A percentile compares a stretch with the other conserved stretches of the same genome.
Conservation (phyloP, 2,329 filamentous ascomycete genomes). For the Alternaria burnsii region DNA sequence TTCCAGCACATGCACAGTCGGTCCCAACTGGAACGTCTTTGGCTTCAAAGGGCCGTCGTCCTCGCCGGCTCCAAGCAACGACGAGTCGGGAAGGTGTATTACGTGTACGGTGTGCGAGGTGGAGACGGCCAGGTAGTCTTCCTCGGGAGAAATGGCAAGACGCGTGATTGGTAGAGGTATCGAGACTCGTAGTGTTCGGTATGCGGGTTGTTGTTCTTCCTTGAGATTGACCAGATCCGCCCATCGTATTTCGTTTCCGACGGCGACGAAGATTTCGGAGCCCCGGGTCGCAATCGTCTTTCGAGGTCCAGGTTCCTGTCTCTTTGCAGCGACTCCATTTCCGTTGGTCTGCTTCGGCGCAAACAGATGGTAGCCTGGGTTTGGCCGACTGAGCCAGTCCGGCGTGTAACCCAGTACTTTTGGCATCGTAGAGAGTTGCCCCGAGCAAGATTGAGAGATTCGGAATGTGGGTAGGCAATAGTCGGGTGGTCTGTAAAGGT, state of each 20-base stretch:
- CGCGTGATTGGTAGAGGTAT: conserved; percentile 85
- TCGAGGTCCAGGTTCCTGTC: conserved; percentile 52
- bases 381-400: conserved; percentile 81
- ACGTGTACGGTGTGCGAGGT: conserved; percentile 90
- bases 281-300: conserved; percentile 80
- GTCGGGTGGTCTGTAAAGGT: conserved; percentile 5
- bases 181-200: conserved; percentile 71
- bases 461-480: conserved; percentile 11
- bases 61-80: conserved; percentile 73
- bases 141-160: conserved; percentile 82
- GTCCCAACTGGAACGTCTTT: conserved; percentile 90
- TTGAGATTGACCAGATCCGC: conserved; percentile 83
- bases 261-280: conserved; percentile 87
- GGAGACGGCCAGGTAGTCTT: conserved; percentile 82
- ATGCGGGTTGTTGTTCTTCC: conserved; percentile 54
- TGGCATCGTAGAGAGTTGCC: conserved; percentile 68
- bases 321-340: conserved; percentile 37
- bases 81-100: conserved; percentile 81
- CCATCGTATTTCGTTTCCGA: conserved; percentile 92
- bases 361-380: conserved; percentile 82
- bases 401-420: conserved; percentile 87
- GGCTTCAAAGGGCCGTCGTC: conserved; percentile 74
- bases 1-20: conserved; percentile 88
- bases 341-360: conserved; percentile 56
- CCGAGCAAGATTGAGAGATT: not conserved